These are phyloP conservation scores for Sicyos baderoa DNA, from an alignment of 306 rosid species.

Conservation along the genomic window DNA sequence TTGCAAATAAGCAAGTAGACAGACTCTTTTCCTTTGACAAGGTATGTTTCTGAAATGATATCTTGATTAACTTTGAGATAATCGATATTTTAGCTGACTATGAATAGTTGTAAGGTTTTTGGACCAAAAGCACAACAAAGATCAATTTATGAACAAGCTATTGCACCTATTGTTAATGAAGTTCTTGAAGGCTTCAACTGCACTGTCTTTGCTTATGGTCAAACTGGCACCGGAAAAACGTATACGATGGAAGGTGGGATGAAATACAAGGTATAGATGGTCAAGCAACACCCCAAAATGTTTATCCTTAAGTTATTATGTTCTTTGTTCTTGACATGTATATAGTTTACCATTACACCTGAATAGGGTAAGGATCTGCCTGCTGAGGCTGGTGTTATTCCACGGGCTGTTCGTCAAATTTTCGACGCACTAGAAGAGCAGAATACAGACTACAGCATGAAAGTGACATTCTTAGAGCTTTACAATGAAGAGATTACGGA, in stretches of 20 bases:
- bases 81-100: not conserved
- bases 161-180: slow-evolving; percentile 86
- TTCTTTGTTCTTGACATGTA: slow-evolving; percentile 7
- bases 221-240: too few relatives aligned
- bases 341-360: slow-evolving; percentile 7
- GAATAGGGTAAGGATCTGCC: slow-evolving; percentile 73
- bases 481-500: slow-evolving; percentile 91
- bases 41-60: slow-evolving; percentile 34
- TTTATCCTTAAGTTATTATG: not conserved
- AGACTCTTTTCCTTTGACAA: slow-evolving; percentile 79
- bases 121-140: slow-evolving; percentile 92
- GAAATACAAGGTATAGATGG: slow-evolving; percentile 63
- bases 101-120: slow-evolving; percentile 48
- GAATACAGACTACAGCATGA: slow-evolving; percentile 77
- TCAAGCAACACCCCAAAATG: not conserved
- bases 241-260: slow-evolving; percentile 98
- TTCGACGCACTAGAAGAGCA: slow-evolving; percentile 82
- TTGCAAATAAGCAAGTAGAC: slow-evolving; percentile 82
- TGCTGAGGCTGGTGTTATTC: slow-evolving; percentile 91
- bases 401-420: slow-evolving; percentile 87
- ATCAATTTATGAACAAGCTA: slow-evolving; percentile 85
- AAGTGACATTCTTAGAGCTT: slow-evolving; percentile 87
- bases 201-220: slow-evolving; percentile 95
- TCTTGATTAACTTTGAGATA: not conserved
- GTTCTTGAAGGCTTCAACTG: slow-evolving; percentile 95